Evolutionary conservation across 2,329 filamentous ascomycete species (phyloP), one percentile per base, ranked within the genome.

Genomic region (Ceratocystis harringtonii): DNA sequence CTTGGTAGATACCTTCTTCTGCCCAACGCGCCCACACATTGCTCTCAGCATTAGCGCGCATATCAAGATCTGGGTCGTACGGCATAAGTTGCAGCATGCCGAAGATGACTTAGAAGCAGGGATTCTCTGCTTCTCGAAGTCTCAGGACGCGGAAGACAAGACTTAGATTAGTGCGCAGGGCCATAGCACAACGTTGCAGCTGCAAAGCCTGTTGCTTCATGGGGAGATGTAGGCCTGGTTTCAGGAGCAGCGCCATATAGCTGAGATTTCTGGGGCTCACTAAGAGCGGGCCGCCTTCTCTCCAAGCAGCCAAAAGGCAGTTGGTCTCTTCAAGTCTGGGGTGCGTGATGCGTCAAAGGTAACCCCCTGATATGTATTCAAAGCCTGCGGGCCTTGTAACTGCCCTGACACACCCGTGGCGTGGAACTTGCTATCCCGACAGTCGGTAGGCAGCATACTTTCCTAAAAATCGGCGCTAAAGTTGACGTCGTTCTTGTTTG

Each of bases 1-100:
- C 52, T 5, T 58, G 63, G 66, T 68, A 69, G 28, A 69, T 69
- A 1, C 68, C 68, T 1, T 65, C 50, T 22, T 68, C 52, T 2
- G 64, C 60, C 66, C 68, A 69, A 30, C 62, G 62, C 7, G 41
- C 44, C 1, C 68, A 65, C 12, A 68, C 64, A 19, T 69, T 68
- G 61, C 68, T 69, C 25, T 68, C 66, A 1, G 68, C 66, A 55
- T 68, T 69, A 0, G 66, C 12, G 17, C 12, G 48, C 36, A 48
- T 28, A 30, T 64, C 62, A 3, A 57, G 36, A n/a, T n/a, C 12
- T 22, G 22, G 30, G 5, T 64, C 36, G 30, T 43, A 64, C 2
- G 19, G 15, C 2, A 57, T 4, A 15, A 19, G 12, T 22, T 48
- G 61, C 2, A 28, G 19, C 61, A 63, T 55, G 8, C 25, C 45